Conservation (phyloP, 352 stramenopile species). For the Lagenidium giganteum region DNA sequence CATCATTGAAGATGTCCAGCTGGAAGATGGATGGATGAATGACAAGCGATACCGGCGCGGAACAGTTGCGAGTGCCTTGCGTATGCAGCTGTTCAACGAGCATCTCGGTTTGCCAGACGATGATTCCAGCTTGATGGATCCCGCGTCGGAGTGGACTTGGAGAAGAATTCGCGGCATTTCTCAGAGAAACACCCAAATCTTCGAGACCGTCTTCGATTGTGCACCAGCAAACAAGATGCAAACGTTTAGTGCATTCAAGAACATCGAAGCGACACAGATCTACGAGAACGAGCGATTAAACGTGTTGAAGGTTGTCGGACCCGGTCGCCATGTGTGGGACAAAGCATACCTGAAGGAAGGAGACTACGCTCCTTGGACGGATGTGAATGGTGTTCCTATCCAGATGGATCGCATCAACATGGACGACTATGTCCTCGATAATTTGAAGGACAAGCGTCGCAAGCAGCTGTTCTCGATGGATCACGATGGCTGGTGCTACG, state of each 20-base stretch:
- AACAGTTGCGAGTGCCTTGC: conserved; percentile 50
- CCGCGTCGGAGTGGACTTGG: conserved; percentile 60
- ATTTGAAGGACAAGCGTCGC: conserved; percentile 70
- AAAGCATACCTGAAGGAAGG: conserved; percentile 72
- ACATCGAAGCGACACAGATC: conserved; percentile 77
- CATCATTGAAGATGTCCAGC: conserved; percentile 80
- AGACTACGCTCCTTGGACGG: conserved; percentile 81
- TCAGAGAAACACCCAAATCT: conserved; percentile 71
- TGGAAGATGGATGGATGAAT: conserved; percentile 75
- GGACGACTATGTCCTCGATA: conserved; percentile 75
- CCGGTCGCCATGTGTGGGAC: conserved; percentile 62
- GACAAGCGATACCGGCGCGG: conserved; percentile 62
- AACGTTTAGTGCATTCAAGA: conserved; percentile 71
- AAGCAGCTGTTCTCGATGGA: conserved; percentile 83
- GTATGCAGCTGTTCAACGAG: conserved; percentile 78
- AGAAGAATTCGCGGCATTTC: conserved; percentile 46
- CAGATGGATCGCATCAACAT: conserved; percentile 68
- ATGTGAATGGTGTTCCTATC: conserved; percentile 83
- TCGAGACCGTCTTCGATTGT: conserved; percentile 81
- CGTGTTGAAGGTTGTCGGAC: conserved; percentile 57
- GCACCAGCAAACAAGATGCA: conserved; percentile 77
- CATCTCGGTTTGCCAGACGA: conserved; percentile 68
- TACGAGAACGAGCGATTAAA: conserved; percentile 87
- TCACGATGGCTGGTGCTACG: conserved; percentile 83
- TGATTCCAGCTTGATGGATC: conserved; percentile 47